These are phyloP conservation scores for Globisporangium camurandrum DNA, from an alignment of 352 stramenopile genomes.

Conservation along the genomic window DNA sequence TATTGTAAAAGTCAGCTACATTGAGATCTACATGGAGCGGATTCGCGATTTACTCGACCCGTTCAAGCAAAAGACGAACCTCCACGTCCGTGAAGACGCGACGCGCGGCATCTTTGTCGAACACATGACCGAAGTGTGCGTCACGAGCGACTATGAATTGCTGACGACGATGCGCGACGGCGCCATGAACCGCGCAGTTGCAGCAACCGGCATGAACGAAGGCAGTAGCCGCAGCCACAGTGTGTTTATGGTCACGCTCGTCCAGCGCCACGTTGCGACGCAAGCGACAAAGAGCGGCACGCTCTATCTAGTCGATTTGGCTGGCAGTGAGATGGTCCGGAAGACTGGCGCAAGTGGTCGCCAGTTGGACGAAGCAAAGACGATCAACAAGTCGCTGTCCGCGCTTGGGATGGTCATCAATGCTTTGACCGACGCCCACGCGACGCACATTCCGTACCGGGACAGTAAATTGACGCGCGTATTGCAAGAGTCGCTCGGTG, in stretches of 20 bases:
- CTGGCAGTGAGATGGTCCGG: slow-evolving; percentile 91
- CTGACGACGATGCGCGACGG: slow-evolving; percentile 79
- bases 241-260: slow-evolving; percentile 90
- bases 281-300: slow-evolving; percentile 87
- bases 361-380: slow-evolving; percentile 93
- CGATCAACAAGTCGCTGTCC: slow-evolving; percentile 94
- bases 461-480: slow-evolving; percentile 90
- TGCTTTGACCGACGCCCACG: slow-evolving; percentile 78
- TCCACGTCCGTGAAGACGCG: slow-evolving; percentile 86
- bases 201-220: slow-evolving; percentile 93
- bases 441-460: slow-evolving; percentile 83
- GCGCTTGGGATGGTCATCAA: slow-evolving; percentile 94
- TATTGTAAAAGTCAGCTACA: slow-evolving; percentile 90
- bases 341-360: slow-evolving; percentile 88
- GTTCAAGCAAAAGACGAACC: slow-evolving; percentile 88
- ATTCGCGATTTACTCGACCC: slow-evolving; percentile 90
- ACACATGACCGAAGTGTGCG: slow-evolving; percentile 90
- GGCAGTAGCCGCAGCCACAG: slow-evolving; percentile 86
- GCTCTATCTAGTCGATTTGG: slow-evolving; percentile 91
- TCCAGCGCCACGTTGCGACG: slow-evolving; percentile 80
- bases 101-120: slow-evolving; percentile 91
- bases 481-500: slow-evolving; percentile 90
- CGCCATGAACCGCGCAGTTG: slow-evolving; percentile 76
- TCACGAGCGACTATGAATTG: slow-evolving; percentile 88
- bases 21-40: slow-evolving; percentile 96